Conservation (phyloP, 2,329 filamentous ascomycete genomes). For the Aspergillus sp. region DNA sequence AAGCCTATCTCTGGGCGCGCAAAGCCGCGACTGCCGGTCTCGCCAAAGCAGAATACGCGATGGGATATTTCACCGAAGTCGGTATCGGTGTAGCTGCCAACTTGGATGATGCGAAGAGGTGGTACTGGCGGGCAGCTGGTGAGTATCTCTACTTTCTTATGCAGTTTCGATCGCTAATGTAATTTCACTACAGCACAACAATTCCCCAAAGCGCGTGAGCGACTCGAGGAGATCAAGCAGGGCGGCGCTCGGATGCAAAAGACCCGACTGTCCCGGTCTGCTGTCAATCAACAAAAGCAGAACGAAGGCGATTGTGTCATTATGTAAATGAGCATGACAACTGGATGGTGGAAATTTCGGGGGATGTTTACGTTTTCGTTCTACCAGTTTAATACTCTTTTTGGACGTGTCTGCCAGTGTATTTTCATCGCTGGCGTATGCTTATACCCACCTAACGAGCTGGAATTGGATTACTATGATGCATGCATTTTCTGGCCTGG, state of each 20-base stretch:
- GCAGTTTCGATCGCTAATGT: conserved; percentile 11
- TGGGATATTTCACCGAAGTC: conserved; percentile 96
- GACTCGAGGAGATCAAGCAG: conserved; percentile 87
- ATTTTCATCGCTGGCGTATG: background rate
- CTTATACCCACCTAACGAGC: conserved; percentile 4
- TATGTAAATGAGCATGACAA: conserved; percentile 37
- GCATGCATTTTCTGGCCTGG: background rate
- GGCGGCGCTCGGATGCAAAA: conserved; percentile 72
- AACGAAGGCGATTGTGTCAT: conserved; percentile 80
- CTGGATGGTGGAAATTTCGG: conserved; percentile 7
- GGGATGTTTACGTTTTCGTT: background rate
- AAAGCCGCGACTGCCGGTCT: conserved; percentile 87
- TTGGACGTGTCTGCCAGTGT: background rate
- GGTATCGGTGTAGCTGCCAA: conserved; percentile 86
- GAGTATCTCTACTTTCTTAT: conserved; percentile 44
- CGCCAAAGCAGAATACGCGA: conserved; percentile 94
- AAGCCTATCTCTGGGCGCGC: conserved; percentile 94
- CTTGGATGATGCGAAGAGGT: conserved; percentile 92
- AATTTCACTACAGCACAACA: conserved; percentile 70
- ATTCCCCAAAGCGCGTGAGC: conserved; percentile 88
- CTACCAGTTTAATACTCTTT: conserved; percentile 8
- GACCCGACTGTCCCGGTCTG: conserved; percentile 77
- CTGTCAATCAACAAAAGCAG: conserved; percentile 78
- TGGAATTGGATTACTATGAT: background rate
- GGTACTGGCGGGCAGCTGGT: conserved; percentile 98